Base-by-base conservation (phyloP, 345 rosid genomes). In the Arabidopsis thaliana region DNA sequence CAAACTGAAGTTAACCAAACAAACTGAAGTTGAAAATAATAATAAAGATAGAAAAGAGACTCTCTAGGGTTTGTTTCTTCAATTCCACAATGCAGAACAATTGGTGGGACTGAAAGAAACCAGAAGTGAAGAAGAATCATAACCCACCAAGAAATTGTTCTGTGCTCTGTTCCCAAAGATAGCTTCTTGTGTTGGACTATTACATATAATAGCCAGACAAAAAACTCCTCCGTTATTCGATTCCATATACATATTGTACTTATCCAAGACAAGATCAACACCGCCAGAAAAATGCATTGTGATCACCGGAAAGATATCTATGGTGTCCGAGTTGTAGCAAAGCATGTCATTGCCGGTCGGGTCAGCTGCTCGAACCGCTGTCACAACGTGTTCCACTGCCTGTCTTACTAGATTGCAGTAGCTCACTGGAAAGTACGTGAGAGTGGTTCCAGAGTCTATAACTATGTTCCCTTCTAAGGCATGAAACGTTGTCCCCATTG, bases 141-240 rank as follows among this genome's bases (percentile, higher is more conserved):
- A 73, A 23, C 77, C 71, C 4, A 73, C 57, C 77, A 52, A 53
- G 3, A 22, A 63, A 64, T 63, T 64, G 36, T 30, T 20, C 46
- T 73, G 71, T 41, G 70, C 77, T 63, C 63, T 52, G 45, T 73
- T 73, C 10, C 77, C 70, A 55, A 63, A 73, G 10, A 9, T 4
- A 30, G 70, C 70, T 32, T 13, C 5, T 13, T 37, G 1, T 11
- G 23, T 12, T 16, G 25, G 3, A 42, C 0, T 30, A 44, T 2
- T 22, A 65, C 78, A 64, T 42, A 25, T 3, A 46, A 44, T 45
- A 23, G 28, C 10, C 28, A 61, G 2, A 61, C 50, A 61, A 25
- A 41, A 24, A 0, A 24, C 0, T 24, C 66, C 51, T 12, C 50
- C 5, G 0, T 0, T 2, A 7, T 24, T 1, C 5, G 6, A 51